Evolutionary conservation across 345 rosid species (phyloP).

Genomic region (Ceriops zippeliana): DNA sequence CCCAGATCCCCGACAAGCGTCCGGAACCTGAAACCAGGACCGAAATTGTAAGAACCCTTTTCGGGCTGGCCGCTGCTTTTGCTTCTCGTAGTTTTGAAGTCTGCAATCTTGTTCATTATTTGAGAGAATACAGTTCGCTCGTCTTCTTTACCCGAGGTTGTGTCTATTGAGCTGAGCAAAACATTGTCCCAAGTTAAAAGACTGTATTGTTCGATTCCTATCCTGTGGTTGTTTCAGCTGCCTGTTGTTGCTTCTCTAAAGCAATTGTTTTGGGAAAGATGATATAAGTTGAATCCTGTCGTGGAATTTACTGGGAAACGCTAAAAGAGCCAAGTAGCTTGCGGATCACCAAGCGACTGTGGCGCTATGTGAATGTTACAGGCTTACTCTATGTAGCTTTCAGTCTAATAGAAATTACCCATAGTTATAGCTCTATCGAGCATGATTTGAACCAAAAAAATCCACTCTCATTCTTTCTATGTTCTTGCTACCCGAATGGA

Average conservation of each 20-base stretch:
- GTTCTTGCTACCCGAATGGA: not conserved
- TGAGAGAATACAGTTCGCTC: not conserved
- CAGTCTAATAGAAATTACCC: conserved; percentile 1
- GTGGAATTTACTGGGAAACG: not conserved
- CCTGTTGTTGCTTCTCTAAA: conserved; percentile 4
- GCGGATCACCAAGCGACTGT: not conserved
- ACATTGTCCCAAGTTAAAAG: no score
- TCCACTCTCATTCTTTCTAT: not conserved
- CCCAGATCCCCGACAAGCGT: conserved; percentile 28
- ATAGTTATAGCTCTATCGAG: not conserved
- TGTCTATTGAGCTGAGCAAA: conserved; percentile 2
- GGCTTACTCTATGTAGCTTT: not conserved
- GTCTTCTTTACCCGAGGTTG: not conserved
- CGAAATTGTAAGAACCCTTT: conserved; percentile 20
- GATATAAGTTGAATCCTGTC: not conserved
- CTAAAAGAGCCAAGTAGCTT: not conserved
- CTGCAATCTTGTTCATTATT: not conserved
- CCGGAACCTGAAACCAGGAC: conserved; percentile 17
- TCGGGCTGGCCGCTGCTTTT: not conserved
- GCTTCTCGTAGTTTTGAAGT: not conserved
- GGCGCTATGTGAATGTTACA: not conserved
- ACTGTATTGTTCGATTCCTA: not conserved
- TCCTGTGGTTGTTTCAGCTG: not conserved
- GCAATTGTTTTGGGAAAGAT: not conserved
- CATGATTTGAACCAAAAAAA: not conserved